Percentiles rank a stretch among this genome's conserved stretches.
Conservation (phyloP, 148 eudicot genomes). For the Salicornia ramosissima region DNA sequence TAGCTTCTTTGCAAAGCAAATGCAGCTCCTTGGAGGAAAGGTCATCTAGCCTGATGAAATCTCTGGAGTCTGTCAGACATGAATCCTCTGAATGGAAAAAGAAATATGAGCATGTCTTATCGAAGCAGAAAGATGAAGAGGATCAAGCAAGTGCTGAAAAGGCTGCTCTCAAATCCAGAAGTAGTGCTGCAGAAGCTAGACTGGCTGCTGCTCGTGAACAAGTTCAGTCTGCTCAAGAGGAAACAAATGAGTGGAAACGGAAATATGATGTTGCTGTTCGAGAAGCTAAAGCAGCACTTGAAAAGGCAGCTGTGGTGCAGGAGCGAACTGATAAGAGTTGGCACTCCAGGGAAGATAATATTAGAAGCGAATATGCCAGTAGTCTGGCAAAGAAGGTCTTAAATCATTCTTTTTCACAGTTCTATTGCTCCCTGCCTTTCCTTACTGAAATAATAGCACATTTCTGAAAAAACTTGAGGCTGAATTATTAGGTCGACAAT, state of each 20-base stretch:
- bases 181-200: slow-evolving; percentile 90
- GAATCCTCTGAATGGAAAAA: slow-evolving; percentile 84
- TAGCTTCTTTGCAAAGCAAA: slow-evolving; percentile 67
- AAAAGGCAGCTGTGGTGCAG: slow-evolving; percentile 81
- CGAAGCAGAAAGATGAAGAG: slow-evolving; percentile 69
- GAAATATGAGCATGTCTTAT: slow-evolving; percentile 58
- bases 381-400: slow-evolving; percentile 71
- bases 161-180: slow-evolving; percentile 62
- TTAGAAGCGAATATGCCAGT: slow-evolving; percentile 67
- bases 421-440: not conserved
- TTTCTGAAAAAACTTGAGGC: not conserved
- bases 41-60: slow-evolving; percentile 59
- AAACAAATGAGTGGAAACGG: slow-evolving; percentile 92
- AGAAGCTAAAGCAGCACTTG: slow-evolving; percentile 86
- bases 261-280: slow-evolving; percentile 77
- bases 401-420: slow-evolving; percentile 1
- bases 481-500: too few species aligned
- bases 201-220: slow-evolving; percentile 89
- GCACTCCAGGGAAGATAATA: slow-evolving; percentile 76
- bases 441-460: not conserved
- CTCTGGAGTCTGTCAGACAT: slow-evolving; percentile 52
- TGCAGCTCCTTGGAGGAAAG: slow-evolving; percentile 87
- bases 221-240: slow-evolving; percentile 84
- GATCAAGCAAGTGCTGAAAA: slow-evolving; percentile 68
- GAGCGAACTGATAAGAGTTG: slow-evolving; percentile 71